Evolutionary conservation across 2,329 filamentous ascomycete species (phyloP).

Genomic region (Chaetomium globosum): DNA sequence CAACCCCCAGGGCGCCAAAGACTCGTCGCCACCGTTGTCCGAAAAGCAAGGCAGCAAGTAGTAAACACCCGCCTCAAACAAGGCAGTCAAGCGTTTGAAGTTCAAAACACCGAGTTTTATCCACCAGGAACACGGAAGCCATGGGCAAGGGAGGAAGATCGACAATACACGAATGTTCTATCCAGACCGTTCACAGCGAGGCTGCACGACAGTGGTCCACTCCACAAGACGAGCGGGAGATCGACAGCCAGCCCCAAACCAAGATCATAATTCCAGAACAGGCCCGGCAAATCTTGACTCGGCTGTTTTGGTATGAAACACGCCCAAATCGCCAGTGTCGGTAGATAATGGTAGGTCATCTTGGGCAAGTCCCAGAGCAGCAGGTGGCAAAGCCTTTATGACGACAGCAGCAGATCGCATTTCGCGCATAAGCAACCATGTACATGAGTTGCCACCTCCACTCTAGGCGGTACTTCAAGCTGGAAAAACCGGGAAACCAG

Average conservation of each 20-base stretch:
- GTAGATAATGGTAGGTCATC: neutral
- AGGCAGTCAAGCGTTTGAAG: no score
- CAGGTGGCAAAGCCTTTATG: conserved; percentile 10
- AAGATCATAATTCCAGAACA: neutral
- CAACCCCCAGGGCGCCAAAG: neutral
- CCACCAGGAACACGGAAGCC: neutral
- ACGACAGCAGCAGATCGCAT: conserved; percentile 20
- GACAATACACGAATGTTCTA: neutral
- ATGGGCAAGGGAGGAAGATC: neutral
- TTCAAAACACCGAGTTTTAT: neutral
- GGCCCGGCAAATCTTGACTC: neutral
- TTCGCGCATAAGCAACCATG: conserved; percentile 22
- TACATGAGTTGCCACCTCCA: conserved; percentile 1
- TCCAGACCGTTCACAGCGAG: neutral
- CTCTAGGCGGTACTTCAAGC: neutral
- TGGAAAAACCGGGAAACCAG: conserved; percentile 12
- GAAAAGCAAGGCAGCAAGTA: no score
- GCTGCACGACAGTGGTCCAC: conserved; percentile 2
- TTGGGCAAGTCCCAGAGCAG: neutral
- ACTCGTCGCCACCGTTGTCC: no score
- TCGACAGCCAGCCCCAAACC: conserved; percentile 19
- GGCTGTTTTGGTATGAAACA: neutral
- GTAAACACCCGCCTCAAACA: no score
- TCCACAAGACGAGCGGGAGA: conserved; percentile 5
- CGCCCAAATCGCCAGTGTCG: neutral